These are phyloP conservation scores for Rhodotorula paludigena DNA, from an alignment of 768 basidiomycete species.

Conservation along the genomic window DNA sequence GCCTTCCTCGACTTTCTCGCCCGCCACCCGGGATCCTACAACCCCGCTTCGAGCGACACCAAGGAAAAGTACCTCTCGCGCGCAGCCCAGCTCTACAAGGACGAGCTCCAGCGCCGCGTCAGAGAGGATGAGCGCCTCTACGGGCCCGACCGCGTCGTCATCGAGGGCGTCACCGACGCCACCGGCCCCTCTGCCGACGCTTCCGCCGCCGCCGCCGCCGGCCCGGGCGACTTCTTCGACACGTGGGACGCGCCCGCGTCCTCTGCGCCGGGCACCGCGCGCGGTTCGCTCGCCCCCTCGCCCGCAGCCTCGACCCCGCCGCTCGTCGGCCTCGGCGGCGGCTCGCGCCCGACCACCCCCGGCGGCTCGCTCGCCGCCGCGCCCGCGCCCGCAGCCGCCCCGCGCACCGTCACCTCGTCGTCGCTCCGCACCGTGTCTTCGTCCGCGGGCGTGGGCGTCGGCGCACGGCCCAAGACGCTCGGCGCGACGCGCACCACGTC, in stretches of 20 bases:
- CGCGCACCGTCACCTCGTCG: conserved; percentile 50
- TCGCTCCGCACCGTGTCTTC: conserved; percentile 45
- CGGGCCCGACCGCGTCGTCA: conserved; percentile 33
- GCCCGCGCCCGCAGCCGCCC: conserved; percentile 36
- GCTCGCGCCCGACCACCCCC: conserved; percentile 17
- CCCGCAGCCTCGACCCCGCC: conserved; percentile 47
- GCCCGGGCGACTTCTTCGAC: conserved; percentile 90
- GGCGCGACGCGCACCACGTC: conserved; percentile 25
- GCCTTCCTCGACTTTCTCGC: conserved; percentile 82
- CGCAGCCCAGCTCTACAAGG: conserved; percentile 82
- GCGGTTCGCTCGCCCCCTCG: conserved; percentile 21
- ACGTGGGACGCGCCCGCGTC: conserved; percentile 82
- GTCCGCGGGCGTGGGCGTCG: conserved; percentile 30
- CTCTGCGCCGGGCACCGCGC: conserved; percentile 38
- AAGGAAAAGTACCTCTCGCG: conserved; percentile 86
- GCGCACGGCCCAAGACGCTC: conserved; percentile 23
- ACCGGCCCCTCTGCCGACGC: not conserved
- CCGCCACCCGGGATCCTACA: conserved; percentile 62
- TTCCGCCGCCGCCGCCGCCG: not conserved
- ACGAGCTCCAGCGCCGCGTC: conserved; percentile 74
- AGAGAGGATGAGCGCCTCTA: conserved; percentile 59
- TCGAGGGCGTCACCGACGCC: conserved; percentile 18
- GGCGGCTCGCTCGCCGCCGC: conserved; percentile 6
- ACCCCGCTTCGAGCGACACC: conserved; percentile 54
- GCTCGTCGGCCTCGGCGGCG: conserved; percentile 20